Evolutionary conservation across 2,329 filamentous ascomycete species (phyloP).

Genomic region (Pezicula radicicola): DNA sequence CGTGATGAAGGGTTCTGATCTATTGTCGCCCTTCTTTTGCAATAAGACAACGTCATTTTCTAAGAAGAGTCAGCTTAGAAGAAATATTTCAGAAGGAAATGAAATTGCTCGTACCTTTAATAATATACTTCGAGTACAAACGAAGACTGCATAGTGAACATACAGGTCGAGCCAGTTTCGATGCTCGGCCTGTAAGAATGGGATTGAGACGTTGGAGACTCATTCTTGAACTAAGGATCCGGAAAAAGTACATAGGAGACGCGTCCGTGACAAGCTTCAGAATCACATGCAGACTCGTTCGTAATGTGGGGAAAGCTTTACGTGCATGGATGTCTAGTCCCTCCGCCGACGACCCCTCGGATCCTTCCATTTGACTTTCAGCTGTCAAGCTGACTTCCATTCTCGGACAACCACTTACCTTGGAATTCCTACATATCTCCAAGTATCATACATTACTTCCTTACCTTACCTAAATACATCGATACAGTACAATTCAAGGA

Average conservation of each 20-base stretch:
- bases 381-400: too few relatives aligned
- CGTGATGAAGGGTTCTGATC: slow-evolving; percentile 29
- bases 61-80: slow-evolving; percentile 6
- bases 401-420: too few relatives aligned
- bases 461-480: too few relatives aligned
- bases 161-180: not conserved
- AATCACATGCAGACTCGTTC: too few relatives aligned
- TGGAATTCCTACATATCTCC: too few relatives aligned
- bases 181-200: not conserved
- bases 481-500: not conserved
- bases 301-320: too few relatives aligned
- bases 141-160: slow-evolving; percentile 4
- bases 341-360: not conserved
- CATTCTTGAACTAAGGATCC: too few relatives aligned
- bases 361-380: not conserved
- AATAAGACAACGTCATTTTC: slow-evolving; percentile 29
- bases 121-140: slow-evolving; percentile 7
- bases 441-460: too few relatives aligned
- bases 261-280: too few relatives aligned
- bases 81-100: not conserved
- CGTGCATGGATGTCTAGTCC: not conserved
- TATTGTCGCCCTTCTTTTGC: slow-evolving; percentile 11
- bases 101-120: slow-evolving; percentile 13
- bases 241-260: too few relatives aligned
- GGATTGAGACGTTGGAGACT: too few relatives aligned